Conservation (phyloP, 2,329 filamentous ascomycete species). For the Alternaria alternata region DNA sequence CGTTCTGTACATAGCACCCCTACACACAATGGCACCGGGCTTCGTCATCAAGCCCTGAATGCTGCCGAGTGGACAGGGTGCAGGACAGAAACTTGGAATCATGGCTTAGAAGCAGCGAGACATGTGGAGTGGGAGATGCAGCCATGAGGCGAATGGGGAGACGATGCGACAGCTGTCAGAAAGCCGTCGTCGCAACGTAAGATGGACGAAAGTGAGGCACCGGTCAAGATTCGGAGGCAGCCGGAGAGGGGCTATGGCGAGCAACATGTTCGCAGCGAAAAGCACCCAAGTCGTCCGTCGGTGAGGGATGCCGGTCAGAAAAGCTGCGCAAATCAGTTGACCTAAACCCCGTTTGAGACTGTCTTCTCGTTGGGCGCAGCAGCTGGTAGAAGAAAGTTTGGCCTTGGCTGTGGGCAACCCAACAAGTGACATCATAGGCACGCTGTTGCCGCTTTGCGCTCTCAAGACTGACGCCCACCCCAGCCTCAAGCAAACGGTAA, state of each 20-base stretch:
- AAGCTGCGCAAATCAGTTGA: slow-evolving; percentile 20
- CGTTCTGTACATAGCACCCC: slow-evolving; percentile 15
- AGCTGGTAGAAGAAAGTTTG: slow-evolving; percentile 6
- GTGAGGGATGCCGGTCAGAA: slow-evolving; percentile 18
- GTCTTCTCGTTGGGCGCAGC: slow-evolving; percentile 21
- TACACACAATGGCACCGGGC: slow-evolving; percentile 20
- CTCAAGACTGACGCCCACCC: slow-evolving; percentile 20
- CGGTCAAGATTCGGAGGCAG: slow-evolving; percentile 16
- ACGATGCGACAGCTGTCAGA: not conserved
- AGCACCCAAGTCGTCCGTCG: slow-evolving; percentile 3
- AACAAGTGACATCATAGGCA: slow-evolving; percentile 23
- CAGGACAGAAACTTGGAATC: slow-evolving; percentile 23
- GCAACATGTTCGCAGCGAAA: slow-evolving; percentile 15
- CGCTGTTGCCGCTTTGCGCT: slow-evolving; percentile 1
- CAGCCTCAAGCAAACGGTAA: slow-evolving; percentile 29
- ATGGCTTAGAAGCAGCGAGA: slow-evolving; percentile 9
- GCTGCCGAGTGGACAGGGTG: slow-evolving; percentile 32
- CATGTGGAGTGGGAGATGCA: not conserved
- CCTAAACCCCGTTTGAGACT: not conserved
- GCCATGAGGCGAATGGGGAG: not conserved
- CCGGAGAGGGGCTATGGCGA: slow-evolving; percentile 15
- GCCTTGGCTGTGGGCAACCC: slow-evolving; percentile 10
- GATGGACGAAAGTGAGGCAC: slow-evolving; percentile 10
- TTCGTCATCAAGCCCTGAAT: slow-evolving; percentile 26
- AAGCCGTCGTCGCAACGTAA: not conserved